Evolutionary conservation across 345 rosid species (phyloP), one percentile per base, ranked within the genome.

Genomic region (Iberis pinnata): DNA sequence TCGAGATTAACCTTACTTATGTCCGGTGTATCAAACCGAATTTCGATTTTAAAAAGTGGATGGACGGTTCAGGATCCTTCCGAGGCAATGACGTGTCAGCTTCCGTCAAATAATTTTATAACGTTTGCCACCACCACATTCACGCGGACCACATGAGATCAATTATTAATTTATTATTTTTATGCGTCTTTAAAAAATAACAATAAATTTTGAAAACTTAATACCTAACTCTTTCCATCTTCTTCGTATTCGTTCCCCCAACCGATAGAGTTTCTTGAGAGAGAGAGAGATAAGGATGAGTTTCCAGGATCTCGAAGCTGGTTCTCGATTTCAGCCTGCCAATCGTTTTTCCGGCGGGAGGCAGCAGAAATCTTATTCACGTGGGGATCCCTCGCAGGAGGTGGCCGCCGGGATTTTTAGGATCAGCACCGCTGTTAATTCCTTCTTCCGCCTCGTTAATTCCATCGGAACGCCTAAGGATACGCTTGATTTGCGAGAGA

Each of bases 401-500:
- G 86, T 83, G 14, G 88, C 86, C 10, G 76, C 88, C 25, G 84
- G 84, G 6, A 76, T 86, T 40, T 86, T 86, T 73, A 76, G 77
- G 70, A 76, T 81, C 46, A 76, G 79, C 68, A 86, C 86, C 2
- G 86, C 89, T 27, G 71, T 86, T 25, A 72, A 70, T 57, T 70
- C 80, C 60, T 81, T 83, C 64, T 64, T 64, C 55, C 92, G 84
- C 16, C 95, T 83, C 64, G 81, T 83, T 59, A 73, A 75, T 72
- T 74, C 86, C 25, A 80, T 86, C 15, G 89, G 89, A 25, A 81
- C 92, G 44, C 76, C 82, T 3, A 86, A 76, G 37, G 95, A 86
- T 60, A 86, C 95, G 51, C 61, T 72, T 58, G 73, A 79, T 12
- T 63, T 81, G 45, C 84, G 88, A 12, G 81, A 79, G 2, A 83